Evolutionary conservation across 306 rosid genomes (phyloP), one percentile per base, ranked within the genome.

Genomic region (Cucurbita ficifolia): DNA sequence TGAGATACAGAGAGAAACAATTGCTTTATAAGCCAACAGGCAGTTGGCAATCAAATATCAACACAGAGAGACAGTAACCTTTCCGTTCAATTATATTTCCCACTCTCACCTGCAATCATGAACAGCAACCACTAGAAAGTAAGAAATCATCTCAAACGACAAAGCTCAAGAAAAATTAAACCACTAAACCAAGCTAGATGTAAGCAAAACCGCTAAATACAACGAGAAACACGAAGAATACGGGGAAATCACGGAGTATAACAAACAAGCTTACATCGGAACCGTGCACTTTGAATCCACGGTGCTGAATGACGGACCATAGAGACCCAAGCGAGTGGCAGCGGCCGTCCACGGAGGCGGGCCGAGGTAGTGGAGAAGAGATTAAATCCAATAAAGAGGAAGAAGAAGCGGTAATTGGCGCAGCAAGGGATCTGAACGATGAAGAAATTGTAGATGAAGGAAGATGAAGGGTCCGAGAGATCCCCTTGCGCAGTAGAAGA

Each of bases 31-130:
- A 56, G 16, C 6, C 16, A 64, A 64, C 22, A 42, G 3, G 51
- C 17, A 64, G 71, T 45, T 7, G 19, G 45, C 54, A 67, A 67
- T 43, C 19, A 13, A 67, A 67, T 67, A 67, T 43, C n/a, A 67
- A 67, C 53, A 21, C 54, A 67, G 7, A 43, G 2, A 21, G 13
- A 43, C 2, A 45, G 9, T 12, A 72, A 94, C 98, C 97, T 87
- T 86, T 88, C 84, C 83, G 89, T 71, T 84, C 86, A 63, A 91
- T 91, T 70, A 86, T 75, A 68, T 89, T 90, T 57, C 98, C 98
- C 70, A 82, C 86, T 85, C 85, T 86, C 63, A 90, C 81, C 98
- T 90, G 92, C 81, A 67, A 65, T 45, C 54, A 45, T 43, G 18
- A 63, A 78, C 6, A 46, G 43, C 36, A 75, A 57, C 42, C 21